Conservation (phyloP, 768 basidiomycete genomes). For the Serendipita vermifera region DNA sequence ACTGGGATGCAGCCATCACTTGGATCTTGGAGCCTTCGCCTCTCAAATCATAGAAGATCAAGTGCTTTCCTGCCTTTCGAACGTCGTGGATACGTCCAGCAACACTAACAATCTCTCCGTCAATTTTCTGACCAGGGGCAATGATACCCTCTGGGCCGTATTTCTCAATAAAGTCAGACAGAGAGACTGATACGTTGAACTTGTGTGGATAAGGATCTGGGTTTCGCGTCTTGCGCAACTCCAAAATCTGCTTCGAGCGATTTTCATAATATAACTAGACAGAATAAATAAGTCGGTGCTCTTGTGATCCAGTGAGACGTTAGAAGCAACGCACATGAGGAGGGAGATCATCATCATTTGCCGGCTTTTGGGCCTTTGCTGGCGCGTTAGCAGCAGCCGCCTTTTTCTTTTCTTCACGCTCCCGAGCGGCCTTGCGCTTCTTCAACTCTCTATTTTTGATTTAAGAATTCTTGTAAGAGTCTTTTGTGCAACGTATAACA, state of each 20-base stretch:
- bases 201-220: slow-evolving; percentile 99
- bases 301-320: neutral
- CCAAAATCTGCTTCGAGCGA: slow-evolving; percentile 76
- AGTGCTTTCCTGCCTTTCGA: slow-evolving; percentile 65
- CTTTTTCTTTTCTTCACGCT: slow-evolving; percentile 31
- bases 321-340: slow-evolving; percentile 65
- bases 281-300: neutral
- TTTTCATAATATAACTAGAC: slow-evolving; percentile 91
- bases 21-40: slow-evolving; percentile 89
- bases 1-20: slow-evolving; percentile 85
- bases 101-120: slow-evolving; percentile 45
- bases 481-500: slow-evolving; percentile 86
- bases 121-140: slow-evolving; percentile 49
- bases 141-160: slow-evolving; percentile 69
- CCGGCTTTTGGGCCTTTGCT: slow-evolving; percentile 14
- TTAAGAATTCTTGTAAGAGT: slow-evolving; percentile 55
- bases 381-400: slow-evolving; percentile 27
- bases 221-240: slow-evolving; percentile 66
- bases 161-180: slow-evolving; percentile 55
- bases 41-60: slow-evolving; percentile 88
- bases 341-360: slow-evolving; percentile 70
- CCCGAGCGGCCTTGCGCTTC: slow-evolving; percentile 54
- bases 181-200: slow-evolving; percentile 74
- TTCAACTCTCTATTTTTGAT: slow-evolving; percentile 28
- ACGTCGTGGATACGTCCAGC: slow-evolving; percentile 91